Base-by-base conservation (phyloP, 176 grass and related monocot species). In the Musa itinerans region DNA sequence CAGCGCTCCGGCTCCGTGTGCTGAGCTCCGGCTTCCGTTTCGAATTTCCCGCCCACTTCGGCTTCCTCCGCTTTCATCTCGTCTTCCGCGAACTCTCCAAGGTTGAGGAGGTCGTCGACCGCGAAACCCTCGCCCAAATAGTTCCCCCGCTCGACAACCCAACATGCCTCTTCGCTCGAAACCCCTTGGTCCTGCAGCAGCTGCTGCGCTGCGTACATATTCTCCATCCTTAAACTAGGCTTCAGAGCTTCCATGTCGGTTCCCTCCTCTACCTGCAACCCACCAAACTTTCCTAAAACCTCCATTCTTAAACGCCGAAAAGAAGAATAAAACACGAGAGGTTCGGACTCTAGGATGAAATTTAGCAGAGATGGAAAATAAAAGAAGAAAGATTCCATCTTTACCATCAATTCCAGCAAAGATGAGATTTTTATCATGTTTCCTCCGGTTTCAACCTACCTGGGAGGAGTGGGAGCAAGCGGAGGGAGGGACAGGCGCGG, bases 161-260 rank as follows among this genome's bases (percentile, higher is more conserved):
- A 61, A 61, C 57, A 15, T 4, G 2, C 57, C 57, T 61, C 57
- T 19, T 61, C 57, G 57, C 57, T 7, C 57, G 9, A n/a, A 61
- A 22, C 79, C 11, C 13, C 62, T 43, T 72, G 50, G 73, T 56
- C 17, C 59, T 90, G 87, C 57, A 19, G 57, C 74, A 90, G 85
- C 19, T 22, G 48, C 23, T 0, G 50, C 21, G 14, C 50, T 50
- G 20, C 25, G 11, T 10, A 34, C 65, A 3, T 15, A 29, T 4
- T 68, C 43, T 67, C 76, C 49, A 3, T 8, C 49, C 63, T 68
- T 62, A 83, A 58, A 26, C 66, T 73, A 10, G 68, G 76, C 73
- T 86, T 92, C 63, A 90, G 83, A 17, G 63, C 81, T 71, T 92
- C 87, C 89, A 78, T 88, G 72, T 66, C 27, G 9, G 61, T 82